Evolutionary conservation across 345 rosid genomes (phyloP).

Genomic region (Passiflora organensis): DNA sequence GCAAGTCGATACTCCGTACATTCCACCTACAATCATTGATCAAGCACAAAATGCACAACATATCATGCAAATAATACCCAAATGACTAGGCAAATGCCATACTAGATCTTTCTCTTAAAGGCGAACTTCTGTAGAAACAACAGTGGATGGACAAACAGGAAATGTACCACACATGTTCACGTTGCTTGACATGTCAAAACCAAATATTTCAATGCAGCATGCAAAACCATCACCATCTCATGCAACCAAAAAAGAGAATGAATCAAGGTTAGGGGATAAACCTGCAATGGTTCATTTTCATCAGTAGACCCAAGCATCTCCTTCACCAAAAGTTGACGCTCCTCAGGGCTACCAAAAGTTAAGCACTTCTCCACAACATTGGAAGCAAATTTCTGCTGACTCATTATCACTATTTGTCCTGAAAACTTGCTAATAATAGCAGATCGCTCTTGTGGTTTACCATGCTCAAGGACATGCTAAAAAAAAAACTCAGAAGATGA

Average conservation of each 20-base stretch:
- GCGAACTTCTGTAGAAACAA: too few relatives aligned
- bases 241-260: not conserved
- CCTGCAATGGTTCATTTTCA: slow-evolving; percentile 98
- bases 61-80: too few relatives aligned
- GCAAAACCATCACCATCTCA: not conserved
- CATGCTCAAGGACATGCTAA: slow-evolving; percentile 89
- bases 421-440: slow-evolving; percentile 73
- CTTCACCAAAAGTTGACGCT: slow-evolving; percentile 72
- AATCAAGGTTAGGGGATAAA: slow-evolving; percentile 21
- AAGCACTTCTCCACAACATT: slow-evolving; percentile 94
- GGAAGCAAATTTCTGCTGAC: slow-evolving; percentile 97
- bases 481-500: slow-evolving; percentile 3
- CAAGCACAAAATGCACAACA: too few relatives aligned
- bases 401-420: slow-evolving; percentile 93
- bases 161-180: not conserved
- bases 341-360: slow-evolving; percentile 76
- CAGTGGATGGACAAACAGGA: not conserved
- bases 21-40: too few relatives aligned
- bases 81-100: too few relatives aligned
- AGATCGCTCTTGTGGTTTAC: slow-evolving; percentile 72
- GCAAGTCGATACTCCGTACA: too few relatives aligned
- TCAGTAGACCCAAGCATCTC: slow-evolving; percentile 93
- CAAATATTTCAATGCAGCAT: not conserved
- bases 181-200: not conserved
- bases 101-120: too few relatives aligned